Evolutionary conservation across 495 filamentous ascomycete genomes (phyloP), one percentile per base, ranked within the genome.

Genomic region (Cryomyces minteri): DNA sequence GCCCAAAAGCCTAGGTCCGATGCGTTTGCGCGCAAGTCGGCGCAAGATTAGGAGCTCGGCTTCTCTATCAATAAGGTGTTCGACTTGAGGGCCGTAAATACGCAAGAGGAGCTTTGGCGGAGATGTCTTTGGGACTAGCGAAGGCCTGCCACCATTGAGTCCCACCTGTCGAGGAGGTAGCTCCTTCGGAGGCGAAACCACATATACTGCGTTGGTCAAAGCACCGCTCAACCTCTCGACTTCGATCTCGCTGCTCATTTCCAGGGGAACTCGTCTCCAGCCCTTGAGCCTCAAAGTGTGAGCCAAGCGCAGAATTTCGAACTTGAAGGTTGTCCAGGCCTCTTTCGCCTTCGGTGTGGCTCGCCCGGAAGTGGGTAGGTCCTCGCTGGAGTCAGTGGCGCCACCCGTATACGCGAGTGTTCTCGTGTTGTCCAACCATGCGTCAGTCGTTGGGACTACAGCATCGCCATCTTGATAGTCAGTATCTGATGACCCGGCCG

Each of bases 121-220:
- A 25, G 18, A 25, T 25, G 18, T 63, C 50, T 63, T 64, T 6
- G 71, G 61, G n/a, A 58, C 51, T 32, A 66, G 44, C 11, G 39
- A 55, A 54, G 6, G 58, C 54, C 39, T 58, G 8, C 57, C 61
- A 39, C 63, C 60, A 25, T 64, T 61, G 43, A 61, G 56, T 14
- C 57, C 62, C 31, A 58, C 50, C 10, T 54, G 41, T 39, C 48
- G 39, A 9, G 54, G 46, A 36, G 67, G 64, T 7, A 80, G 44
- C 41, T 74, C 61, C 47, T 64, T 65, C 1, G 90, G 90, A 3
- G 90, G 88, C 12, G 74, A 79, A 39, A 98, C 84, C 44, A 93
- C 86, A 59, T 95, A 96, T 9, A 96, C 85, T 7, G 87, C 83
- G 58, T 99, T 99, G 4, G 90, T 99, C 56, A 96, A 63, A 11